Conservation (phyloP, 129 eudicot species). For the Artemisia annua region DNA sequence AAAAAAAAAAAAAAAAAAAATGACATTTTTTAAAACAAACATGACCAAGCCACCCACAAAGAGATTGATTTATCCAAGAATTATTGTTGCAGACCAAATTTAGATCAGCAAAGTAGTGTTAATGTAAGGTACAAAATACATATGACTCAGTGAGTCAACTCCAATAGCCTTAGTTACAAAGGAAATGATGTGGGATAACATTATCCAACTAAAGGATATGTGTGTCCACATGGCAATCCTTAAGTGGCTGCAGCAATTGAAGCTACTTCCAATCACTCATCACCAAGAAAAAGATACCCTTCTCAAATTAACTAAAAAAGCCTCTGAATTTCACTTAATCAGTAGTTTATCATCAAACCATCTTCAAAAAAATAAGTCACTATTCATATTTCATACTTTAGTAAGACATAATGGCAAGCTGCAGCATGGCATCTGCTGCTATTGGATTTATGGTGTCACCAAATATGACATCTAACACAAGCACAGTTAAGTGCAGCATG, state of each 20-base stretch:
- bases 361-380: neutral
- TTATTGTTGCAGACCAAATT: neutral
- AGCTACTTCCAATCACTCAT: constrained; percentile 5
- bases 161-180: neutral
- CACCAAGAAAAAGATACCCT: constrained; percentile 14
- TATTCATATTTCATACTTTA: constrained; percentile 14
- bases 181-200: constrained; percentile 12
- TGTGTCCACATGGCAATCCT: constrained; percentile 8
- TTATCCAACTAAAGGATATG: constrained; percentile 17
- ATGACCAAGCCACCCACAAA: no score
- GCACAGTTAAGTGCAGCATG: constrained; percentile 36
- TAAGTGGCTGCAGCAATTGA: neutral
- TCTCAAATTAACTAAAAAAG: neutral
- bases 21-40: no score
- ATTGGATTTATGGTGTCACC: constrained; percentile 63
- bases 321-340: neutral
- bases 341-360: neutral
- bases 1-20: no score
- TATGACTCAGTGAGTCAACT: neutral
- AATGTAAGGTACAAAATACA: neutral
- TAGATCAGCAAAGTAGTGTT: neutral
- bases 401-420: constrained; percentile 55
- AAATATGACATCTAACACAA: constrained; percentile 34
- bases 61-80: no score
- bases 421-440: constrained; percentile 86